Conservation (phyloP, 2,329 filamentous ascomycete species). For the Sphaerulina vaccinii region DNA sequence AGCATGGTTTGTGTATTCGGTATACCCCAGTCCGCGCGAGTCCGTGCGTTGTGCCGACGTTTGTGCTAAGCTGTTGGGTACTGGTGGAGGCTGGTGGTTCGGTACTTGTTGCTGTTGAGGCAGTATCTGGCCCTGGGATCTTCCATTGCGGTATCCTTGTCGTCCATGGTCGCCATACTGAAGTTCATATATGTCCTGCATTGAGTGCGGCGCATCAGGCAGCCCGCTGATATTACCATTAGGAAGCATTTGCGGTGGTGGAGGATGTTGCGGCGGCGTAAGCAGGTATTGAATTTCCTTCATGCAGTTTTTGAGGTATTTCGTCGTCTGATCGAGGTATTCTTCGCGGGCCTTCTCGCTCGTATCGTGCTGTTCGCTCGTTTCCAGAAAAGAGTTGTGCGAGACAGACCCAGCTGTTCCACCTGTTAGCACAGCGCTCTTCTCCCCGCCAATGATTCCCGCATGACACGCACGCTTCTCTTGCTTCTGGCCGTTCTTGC, state of each 20-base stretch:
- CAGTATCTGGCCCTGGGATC: constrained; percentile 19
- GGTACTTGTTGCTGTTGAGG: constrained; percentile 46
- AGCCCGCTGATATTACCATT: constrained; percentile 37
- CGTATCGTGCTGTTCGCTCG: constrained; percentile 43
- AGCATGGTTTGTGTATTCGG: constrained; percentile 39
- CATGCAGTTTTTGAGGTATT: constrained; percentile 64
- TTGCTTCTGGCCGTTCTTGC: constrained; percentile 24
- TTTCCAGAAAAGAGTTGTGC: constrained; percentile 53
- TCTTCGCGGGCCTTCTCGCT: constrained; percentile 56
- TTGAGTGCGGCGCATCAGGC: constrained; percentile 49
- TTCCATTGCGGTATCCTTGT: constrained; percentile 38
- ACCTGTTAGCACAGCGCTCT: constrained; percentile 22
- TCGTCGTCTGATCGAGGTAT: constrained; percentile 61
- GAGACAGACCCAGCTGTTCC: constrained; percentile 45
- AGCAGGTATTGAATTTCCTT: constrained; percentile 68
- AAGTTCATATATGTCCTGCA: constrained; percentile 61
- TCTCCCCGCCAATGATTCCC: background rate
- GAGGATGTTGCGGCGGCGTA: constrained; percentile 62
- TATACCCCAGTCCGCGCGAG: constrained; percentile 32
- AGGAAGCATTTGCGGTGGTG: constrained; percentile 50
- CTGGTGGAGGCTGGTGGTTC: constrained; percentile 60
- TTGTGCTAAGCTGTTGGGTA: constrained; percentile 35
- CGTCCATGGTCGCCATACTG: constrained; percentile 45
- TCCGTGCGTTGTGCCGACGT: constrained; percentile 23
- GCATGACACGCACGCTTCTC: constrained; percentile 24